phyloP scores from a whole-genome alignment of 1,139 yeast genomes.

The Blastobotrys elegans region DNA sequence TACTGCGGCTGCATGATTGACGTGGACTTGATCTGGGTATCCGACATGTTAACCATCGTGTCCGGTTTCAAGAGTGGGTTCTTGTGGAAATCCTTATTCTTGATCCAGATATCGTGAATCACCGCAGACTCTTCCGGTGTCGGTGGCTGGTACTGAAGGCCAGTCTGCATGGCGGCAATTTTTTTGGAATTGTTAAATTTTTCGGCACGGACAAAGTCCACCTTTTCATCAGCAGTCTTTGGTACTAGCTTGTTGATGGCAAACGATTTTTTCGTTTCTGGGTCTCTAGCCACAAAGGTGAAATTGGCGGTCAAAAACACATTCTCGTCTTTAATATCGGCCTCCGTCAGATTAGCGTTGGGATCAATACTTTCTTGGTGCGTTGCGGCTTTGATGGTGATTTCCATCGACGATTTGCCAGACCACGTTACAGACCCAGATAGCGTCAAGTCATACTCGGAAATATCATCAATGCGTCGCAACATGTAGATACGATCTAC shows the following conservation, averaged over 20 bases:
- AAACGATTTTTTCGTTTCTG: slow-evolving; percentile 79
- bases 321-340: slow-evolving; percentile 43
- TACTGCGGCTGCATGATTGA: slow-evolving; percentile 94
- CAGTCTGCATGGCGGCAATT: slow-evolving; percentile 60
- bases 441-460: slow-evolving; percentile 67
- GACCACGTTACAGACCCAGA: slow-evolving; percentile 94
- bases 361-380: slow-evolving; percentile 47
- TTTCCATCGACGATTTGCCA: slow-evolving; percentile 93
- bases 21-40: slow-evolving; percentile 67
- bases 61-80: slow-evolving; percentile 35
- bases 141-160: slow-evolving; percentile 59
- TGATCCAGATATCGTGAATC: slow-evolving; percentile 69
- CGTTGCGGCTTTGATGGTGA: slow-evolving; percentile 81
- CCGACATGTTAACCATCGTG: slow-evolving; percentile 55
- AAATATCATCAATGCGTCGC: slow-evolving; percentile 74
- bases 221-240: slow-evolving; percentile 65
- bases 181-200: slow-evolving; percentile 83
- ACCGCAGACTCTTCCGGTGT: slow-evolving; percentile 60
- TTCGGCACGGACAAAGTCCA: slow-evolving; percentile 83
- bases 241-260: slow-evolving; percentile 80
- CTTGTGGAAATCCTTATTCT: slow-evolving; percentile 23
- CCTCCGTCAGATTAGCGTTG: slow-evolving; percentile 32
- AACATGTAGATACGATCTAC: slow-evolving; percentile 89
- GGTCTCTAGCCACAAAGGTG: slow-evolving; percentile 93
- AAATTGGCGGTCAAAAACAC: slow-evolving; percentile 80